Percentiles rank a stretch among this genome's conserved stretches.
Conservation (phyloP, 805 yeast species). For the Komagataella pastoris region DNA sequence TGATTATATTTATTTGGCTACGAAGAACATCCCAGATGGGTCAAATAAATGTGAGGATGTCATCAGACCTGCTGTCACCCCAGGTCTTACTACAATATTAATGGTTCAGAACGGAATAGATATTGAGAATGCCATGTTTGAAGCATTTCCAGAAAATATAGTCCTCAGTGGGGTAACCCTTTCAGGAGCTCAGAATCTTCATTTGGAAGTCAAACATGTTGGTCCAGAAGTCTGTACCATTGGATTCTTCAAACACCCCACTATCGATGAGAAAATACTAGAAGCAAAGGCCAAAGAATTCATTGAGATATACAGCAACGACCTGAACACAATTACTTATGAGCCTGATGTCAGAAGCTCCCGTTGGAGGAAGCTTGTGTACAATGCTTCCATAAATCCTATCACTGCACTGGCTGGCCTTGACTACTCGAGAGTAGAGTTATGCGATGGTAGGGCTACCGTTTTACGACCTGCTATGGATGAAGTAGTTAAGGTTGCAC, state of each 20-base stretch:
- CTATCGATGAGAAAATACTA: slow-evolving; percentile 16
- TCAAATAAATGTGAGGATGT: slow-evolving; percentile 23
- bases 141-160: slow-evolving; percentile 16
- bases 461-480: slow-evolving; percentile 48
- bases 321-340: slow-evolving; percentile 24
- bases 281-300: slow-evolving; percentile 26
- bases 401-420: slow-evolving; percentile 42
- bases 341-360: slow-evolving; percentile 32
- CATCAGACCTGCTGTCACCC: slow-evolving; percentile 21
- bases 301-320: slow-evolving; percentile 30
- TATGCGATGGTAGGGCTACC: slow-evolving; percentile 26
- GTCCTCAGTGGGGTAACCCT: slow-evolving; percentile 24
- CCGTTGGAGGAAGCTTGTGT: slow-evolving; percentile 57
- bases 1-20: slow-evolving; percentile 48
- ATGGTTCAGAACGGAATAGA: slow-evolving; percentile 27
- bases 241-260: slow-evolving; percentile 35
- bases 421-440: slow-evolving; percentile 42
- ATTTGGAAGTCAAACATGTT: slow-evolving; percentile 35
- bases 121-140: slow-evolving; percentile 20
- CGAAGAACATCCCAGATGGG: slow-evolving; percentile 58
- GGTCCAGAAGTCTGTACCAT: slow-evolving; percentile 34
- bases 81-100: slow-evolving; percentile 14
- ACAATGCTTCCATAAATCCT: slow-evolving; percentile 58
- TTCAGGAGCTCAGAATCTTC: slow-evolving; percentile 42
- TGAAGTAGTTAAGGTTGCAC: slow-evolving; percentile 54